Evolutionary conservation across 129 eudicot species (phyloP).

Genomic region (Arctium minus): DNA sequence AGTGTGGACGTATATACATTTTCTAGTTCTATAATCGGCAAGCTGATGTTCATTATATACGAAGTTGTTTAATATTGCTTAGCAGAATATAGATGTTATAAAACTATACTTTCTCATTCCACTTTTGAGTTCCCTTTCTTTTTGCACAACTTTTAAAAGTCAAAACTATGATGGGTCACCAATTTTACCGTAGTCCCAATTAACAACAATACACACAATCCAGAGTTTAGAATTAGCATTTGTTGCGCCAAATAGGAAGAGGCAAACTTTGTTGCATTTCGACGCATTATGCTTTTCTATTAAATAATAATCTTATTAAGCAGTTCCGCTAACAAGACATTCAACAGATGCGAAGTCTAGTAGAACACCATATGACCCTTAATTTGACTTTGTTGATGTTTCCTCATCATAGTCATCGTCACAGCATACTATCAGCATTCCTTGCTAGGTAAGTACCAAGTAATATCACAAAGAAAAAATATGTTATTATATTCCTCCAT

Average conservation of each 20-base stretch:
- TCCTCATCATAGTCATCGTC: too few relatives aligned
- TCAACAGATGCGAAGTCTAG: too few relatives aligned
- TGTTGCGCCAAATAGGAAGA: too few relatives aligned
- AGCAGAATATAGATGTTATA: background rate
- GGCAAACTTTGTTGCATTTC: background rate
- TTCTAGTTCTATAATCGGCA: slow-evolving; percentile 7
- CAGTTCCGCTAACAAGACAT: too few relatives aligned
- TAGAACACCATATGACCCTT: too few relatives aligned
- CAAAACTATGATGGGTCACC: background rate
- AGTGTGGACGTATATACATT: background rate
- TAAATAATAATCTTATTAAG: too few relatives aligned
- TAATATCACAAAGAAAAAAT: too few relatives aligned
- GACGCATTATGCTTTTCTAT: background rate
- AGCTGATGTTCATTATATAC: background rate
- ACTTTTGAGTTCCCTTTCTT: background rate
- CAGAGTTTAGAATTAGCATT: too few relatives aligned
- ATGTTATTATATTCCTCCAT: background rate
- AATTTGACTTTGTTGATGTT: too few relatives aligned
- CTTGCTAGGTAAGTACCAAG: too few relatives aligned
- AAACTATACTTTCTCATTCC: background rate
- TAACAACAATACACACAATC: background rate
- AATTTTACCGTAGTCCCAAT: background rate
- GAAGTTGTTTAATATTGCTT: background rate
- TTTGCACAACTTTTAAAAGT: background rate
- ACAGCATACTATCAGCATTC: too few relatives aligned